Base-by-base conservation (phyloP, 2,329 filamentous ascomycete genomes). In the Aureobasidium sp. region DNA sequence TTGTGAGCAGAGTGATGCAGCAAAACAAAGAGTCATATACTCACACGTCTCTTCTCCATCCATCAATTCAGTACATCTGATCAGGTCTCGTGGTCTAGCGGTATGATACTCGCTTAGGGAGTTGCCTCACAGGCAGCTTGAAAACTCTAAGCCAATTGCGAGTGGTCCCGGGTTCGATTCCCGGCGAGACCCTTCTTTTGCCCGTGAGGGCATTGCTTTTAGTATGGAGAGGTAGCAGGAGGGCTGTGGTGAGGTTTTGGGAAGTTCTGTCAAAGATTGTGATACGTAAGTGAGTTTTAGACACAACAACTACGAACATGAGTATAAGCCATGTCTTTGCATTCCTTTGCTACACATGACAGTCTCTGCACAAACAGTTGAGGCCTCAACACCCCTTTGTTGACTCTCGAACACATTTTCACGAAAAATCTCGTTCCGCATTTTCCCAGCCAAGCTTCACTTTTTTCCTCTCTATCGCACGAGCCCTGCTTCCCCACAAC, bases 21-120 rank as follows among this genome's bases (percentile, higher is more conserved):
- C n/a, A n/a, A n/a, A n/a, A n/a, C n/a, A n/a, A n/a, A n/a, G n/a
- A n/a, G n/a, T 45, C 15, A 43, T 57, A 45, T 43, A 43, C 50
- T 0, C 0, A 42, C 1, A 0, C 2, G 23, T 4, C n/a, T 27
- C 10, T 33, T 8, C 13, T 5, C 1, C 23, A 3, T 17, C 2
- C 38, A 45, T 21, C 53, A 45, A 45, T 45, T 33, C 49, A 37
- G 21, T 35, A 29, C 17, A 38, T 4, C 25, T 54, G 50, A 57
- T n/a, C n/a, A n/a, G n/a, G n/a, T n/a, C n/a, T n/a, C n/a, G n/a
- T n/a, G n/a, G n/a, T n/a, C n/a, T n/a, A n/a, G n/a, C n/a, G n/a
- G n/a, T n/a, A n/a, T n/a, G n/a, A n/a, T n/a, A n/a, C n/a, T n/a
- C n/a, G n/a, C n/a, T n/a, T n/a, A n/a, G n/a, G n/a, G n/a, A n/a